Base-by-base conservation (phyloP, 495 filamentous ascomycete genomes). In the Lichenothelia convexa region DNA sequence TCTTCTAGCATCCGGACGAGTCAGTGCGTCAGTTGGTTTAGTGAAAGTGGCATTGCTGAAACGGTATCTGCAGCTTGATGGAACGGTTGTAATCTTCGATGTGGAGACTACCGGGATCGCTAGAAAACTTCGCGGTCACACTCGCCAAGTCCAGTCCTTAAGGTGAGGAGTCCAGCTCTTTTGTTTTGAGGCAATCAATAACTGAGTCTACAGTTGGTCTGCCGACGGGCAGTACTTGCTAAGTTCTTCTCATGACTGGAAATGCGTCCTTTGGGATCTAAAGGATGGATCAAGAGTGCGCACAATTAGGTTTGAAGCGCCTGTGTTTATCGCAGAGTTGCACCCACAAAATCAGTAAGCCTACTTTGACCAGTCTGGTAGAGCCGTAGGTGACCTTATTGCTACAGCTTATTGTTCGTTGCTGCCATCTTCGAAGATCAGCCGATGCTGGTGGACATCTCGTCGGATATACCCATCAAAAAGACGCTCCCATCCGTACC, bases 71-170 rank as follows among this genome's bases (percentile, higher is more conserved):
- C 48, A 78, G 69, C 63, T 80, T 41, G 86, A 95, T 59, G 89
- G 89, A 44, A 85, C 78, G 12, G 78, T 95, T 31, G 78, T 93
- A 22, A 79, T 99, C 36, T 99, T 93, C 63, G 89, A 99, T 51
- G 67, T 94, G 29, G 91, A 94, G 52, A 95, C 91, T 19, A 89
- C 86, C 63, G 85, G 87, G 24, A 78, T 95, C 13, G 89, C 89
- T 27, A 75, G 84, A 38, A 94, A 94, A 54, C 65, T 95, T 22
- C 71, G 80, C 36, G 89, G 89, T 5, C 89, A 99, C 59, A 87
- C 80, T 13, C 9, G 77, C 41, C 84, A 89, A 48, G 80, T 95
- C 27, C 83, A 89, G 41, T 89, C 80, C 9, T 54, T 95, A 16
- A 75, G 70, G 70, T 65, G 56, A 21, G 23, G 2, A 18, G 13